These are phyloP conservation scores for Saprolegnia parasitica DNA, from an alignment of 352 stramenopile species.

Conservation along the genomic window DNA sequence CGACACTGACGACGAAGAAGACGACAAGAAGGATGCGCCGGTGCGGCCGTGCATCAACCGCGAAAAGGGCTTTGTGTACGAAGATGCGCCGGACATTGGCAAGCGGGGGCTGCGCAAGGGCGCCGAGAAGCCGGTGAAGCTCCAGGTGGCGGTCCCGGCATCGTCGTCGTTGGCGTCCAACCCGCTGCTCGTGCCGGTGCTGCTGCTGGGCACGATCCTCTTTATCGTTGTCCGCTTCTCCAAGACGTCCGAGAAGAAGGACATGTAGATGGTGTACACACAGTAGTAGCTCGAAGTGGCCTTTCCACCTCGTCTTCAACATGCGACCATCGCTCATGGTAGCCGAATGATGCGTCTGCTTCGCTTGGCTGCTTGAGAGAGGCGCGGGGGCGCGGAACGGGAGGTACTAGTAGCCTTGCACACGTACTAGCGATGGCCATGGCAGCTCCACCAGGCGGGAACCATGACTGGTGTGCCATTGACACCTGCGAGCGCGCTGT, in stretches of 20 bases:
- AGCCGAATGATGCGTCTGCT: too few relatives aligned
- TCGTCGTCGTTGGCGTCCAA: background rate
- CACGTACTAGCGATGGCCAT: too few relatives aligned
- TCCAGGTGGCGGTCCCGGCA: background rate
- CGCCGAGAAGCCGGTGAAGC: background rate
- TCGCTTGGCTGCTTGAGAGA: too few relatives aligned
- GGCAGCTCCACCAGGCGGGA: too few relatives aligned
- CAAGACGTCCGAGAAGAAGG: slow-evolving; percentile 16
- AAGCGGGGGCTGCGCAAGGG: background rate
- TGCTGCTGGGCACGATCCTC: slow-evolving; percentile 12
- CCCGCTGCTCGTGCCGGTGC: slow-evolving; percentile 9
- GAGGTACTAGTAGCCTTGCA: too few relatives aligned
- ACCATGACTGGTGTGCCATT: background rate
- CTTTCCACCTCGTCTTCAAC: too few relatives aligned
- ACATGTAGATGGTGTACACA: slow-evolving; percentile 18
- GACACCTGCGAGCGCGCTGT: background rate
- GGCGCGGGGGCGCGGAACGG: too few relatives aligned
- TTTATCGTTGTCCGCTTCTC: slow-evolving; percentile 5
- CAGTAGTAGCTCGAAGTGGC: background rate
- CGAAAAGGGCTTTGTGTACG: slow-evolving; percentile 27
- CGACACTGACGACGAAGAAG: background rate
- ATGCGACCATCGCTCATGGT: too few relatives aligned
- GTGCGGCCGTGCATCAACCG: slow-evolving; percentile 18
- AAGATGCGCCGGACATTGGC: slow-evolving; percentile 22
- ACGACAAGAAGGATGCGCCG: background rate